Conservation (phyloP, 371 early-diverging fungal species). For the Fennellomyces sp. region DNA sequence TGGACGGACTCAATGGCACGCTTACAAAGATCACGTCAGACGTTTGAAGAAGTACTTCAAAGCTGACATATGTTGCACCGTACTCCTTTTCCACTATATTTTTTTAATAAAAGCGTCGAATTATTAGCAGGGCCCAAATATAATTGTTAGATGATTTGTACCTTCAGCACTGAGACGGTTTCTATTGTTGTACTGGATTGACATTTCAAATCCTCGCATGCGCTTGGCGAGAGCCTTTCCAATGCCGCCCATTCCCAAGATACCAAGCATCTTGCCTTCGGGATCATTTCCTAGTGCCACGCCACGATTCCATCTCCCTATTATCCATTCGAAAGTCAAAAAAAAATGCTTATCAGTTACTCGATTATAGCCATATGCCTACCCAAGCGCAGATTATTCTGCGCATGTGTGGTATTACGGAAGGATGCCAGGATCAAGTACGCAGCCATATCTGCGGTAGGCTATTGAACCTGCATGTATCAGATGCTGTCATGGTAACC, state of each 20-base stretch:
- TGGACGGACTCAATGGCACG: slow-evolving; percentile 54
- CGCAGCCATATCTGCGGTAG: slow-evolving; percentile 60
- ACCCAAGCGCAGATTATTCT: slow-evolving; percentile 52
- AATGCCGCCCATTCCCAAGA: slow-evolving; percentile 68
- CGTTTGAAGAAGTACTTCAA: slow-evolving; percentile 48
- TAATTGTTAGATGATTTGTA: too few species aligned
- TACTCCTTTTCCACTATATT: slow-evolving; percentile 44
- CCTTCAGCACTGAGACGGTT: slow-evolving; percentile 36
- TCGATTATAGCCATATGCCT: not conserved
- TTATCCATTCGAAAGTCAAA: too few species aligned
- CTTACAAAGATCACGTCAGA: slow-evolving; percentile 64
- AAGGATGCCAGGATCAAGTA: slow-evolving; percentile 51
- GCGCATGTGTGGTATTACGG: slow-evolving; percentile 46
- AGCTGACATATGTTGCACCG: slow-evolving; percentile 43
- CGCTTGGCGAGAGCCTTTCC: slow-evolving; percentile 62
- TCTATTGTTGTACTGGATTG: slow-evolving; percentile 59
- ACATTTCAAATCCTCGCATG: slow-evolving; percentile 55
- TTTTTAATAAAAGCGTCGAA: too few species aligned
- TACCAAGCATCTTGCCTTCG: slow-evolving; percentile 54
- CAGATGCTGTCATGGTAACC: not conserved
- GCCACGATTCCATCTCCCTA: slow-evolving; percentile 45
- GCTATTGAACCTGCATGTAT: slow-evolving; percentile 16
- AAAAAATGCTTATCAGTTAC: not conserved
- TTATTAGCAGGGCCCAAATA: too few species aligned
- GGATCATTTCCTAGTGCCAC: slow-evolving; percentile 54